Base-by-base conservation (phyloP, 2,329 filamentous ascomycete genomes). In the Didymella lethalis region DNA sequence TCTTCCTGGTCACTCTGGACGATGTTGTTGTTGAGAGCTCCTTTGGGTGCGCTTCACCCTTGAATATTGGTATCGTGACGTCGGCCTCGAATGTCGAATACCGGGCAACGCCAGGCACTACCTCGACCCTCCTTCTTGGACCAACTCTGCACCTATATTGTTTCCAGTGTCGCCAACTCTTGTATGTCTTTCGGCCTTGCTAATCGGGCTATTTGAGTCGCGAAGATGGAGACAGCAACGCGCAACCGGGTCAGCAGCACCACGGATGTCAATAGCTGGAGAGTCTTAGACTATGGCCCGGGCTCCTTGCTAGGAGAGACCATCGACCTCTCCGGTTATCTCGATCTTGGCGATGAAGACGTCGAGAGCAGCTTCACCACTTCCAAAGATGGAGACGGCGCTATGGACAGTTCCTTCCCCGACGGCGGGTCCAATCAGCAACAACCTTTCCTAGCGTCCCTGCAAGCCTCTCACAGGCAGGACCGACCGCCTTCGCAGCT, bases 381-480 rank as follows among this genome's bases (percentile, higher is more conserved):
- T 18, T n/a, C 6, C 38, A 1, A 23, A 25, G 20, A 41, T 41
- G 20, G 20, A 41, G 38, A 41, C 20, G 23, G 38, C 28, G 34
- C 41, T 28, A 44, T 28, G 23, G 25, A 14, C 41, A 44, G 47
- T 49, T 49, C 34, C 29, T 49, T 45, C 12, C 7, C 34, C 40
- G 12, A 23, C 16, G 49, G 11, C 23, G 29, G 48, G 25, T 46
- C 56, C 56, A 59, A 59, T 59, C 56, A 58, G 45, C 50, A 47
- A 41, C 50, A 45, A 31, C 32, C n/a, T 26, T 16, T 14, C 41
- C 51, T 61, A 61, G 57, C 57, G 64, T 53, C 34, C 57, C 36
- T 40, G 36, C 50, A 59, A 65, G 62, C 51, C 57, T 65, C 64
- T 67, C 46, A 50, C 54, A 48, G 40, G 47, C 47, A 57, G 54